Conservation (phyloP, 768 basidiomycete genomes). For the Ephemerocybe angulata region DNA sequence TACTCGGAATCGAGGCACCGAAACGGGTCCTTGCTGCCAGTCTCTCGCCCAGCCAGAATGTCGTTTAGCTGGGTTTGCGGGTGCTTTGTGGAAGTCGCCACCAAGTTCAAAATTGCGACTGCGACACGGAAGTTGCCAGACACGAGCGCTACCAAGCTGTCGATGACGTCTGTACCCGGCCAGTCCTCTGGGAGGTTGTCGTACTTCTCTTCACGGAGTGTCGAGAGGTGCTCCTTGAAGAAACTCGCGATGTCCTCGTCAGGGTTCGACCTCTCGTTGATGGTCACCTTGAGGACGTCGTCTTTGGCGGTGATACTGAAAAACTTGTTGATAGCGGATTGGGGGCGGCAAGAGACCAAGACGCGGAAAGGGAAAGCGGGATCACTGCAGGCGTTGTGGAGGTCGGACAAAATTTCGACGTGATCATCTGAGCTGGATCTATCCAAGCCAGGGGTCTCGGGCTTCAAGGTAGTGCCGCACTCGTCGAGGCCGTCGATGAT, state of each 20-base stretch:
- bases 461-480: background rate
- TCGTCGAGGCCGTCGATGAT: constrained; percentile 14
- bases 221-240: background rate
- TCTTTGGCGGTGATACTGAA: background rate
- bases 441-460: background rate
- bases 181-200: constrained; percentile 4
- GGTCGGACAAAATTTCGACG: constrained; percentile 1
- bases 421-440: background rate
- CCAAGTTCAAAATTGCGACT: no score
- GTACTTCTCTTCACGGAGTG: background rate
- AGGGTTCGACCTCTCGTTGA: constrained; percentile 6
- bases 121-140: no score
- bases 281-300: background rate
- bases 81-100: no score
- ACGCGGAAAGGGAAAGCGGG: constrained; percentile 2
- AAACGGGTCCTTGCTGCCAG: no score
- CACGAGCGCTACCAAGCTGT: no score
- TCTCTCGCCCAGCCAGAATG: no score
- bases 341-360: constrained; percentile 10
- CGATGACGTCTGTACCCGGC: background rate
- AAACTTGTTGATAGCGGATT: constrained; percentile 1
- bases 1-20: no score
- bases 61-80: no score
- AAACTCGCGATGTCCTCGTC: constrained; percentile 1
- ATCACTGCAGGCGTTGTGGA: background rate